These are phyloP conservation scores for Rhododendron simsii DNA, from an alignment of 148 eudicot genomes.

Conservation along the genomic window DNA sequence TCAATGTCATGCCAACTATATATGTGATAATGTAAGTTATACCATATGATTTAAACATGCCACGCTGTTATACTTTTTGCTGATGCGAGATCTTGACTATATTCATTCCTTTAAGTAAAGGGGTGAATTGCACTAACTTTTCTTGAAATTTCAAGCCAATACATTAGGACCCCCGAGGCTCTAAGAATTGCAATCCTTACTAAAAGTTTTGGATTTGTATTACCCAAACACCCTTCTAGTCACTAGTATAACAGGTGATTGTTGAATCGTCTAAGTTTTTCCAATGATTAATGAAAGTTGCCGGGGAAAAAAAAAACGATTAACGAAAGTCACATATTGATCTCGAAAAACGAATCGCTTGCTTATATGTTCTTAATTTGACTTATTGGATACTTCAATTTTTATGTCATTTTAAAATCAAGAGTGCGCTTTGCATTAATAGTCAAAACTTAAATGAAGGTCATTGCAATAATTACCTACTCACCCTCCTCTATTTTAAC, in stretches of 20 bases:
- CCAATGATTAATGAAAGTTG: too few species aligned
- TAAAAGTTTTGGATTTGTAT: neutral
- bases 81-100: neutral
- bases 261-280: neutral
- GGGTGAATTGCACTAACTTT: neutral
- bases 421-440: too few species aligned
- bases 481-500: too few species aligned
- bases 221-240: neutral
- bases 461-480: too few species aligned
- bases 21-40: neutral
- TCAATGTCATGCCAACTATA: neutral
- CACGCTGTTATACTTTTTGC: neutral
- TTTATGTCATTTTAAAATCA: too few species aligned
- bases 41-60: neutral
- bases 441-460: too few species aligned
- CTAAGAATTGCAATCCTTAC: neutral
- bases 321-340: too few species aligned
- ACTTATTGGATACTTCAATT: too few species aligned
- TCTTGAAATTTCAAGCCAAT: neutral
- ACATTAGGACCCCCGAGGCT: neutral
- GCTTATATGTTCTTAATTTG: too few species aligned
- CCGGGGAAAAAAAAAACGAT: too few species aligned
- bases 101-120: neutral
- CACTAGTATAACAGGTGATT: neutral
- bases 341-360: too few species aligned